A percentile compares a stretch with the other conserved stretches of the same genome.
Evolutionary conservation across 164 flowering plant species (phyloP).

Genomic region (Echeveria elegans): DNA sequence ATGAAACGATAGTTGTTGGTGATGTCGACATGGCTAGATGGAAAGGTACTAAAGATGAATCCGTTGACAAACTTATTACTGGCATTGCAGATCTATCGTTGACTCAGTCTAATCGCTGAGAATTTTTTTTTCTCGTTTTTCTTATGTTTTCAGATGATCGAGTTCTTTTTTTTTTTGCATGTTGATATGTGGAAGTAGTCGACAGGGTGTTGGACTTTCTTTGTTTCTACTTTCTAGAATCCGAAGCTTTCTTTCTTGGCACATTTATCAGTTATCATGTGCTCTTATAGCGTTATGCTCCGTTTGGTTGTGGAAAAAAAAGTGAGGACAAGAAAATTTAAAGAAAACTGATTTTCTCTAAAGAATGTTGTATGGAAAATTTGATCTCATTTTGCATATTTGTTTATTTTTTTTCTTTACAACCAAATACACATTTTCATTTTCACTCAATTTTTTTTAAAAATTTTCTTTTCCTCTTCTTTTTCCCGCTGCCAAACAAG

Average conservation of each 20-base stretch:
- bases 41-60: constrained; percentile 14
- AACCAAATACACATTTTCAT: no score
- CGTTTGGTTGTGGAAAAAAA: no score
- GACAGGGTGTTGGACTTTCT: neutral
- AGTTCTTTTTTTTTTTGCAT: neutral
- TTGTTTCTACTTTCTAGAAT: no score
- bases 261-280: neutral
- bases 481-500: no score
- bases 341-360: no score
- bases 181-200: neutral
- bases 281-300: neutral
- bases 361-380: no score
- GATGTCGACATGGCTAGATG: constrained; percentile 8
- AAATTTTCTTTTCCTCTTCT: no score
- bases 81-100: constrained; percentile 46
- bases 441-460: no score
- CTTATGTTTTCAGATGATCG: neutral
- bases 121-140: no score
- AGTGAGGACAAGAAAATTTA: no score
- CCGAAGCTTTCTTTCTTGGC: neutral
- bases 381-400: no score
- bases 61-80: constrained; percentile 34
- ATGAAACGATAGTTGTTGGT: constrained; percentile 9
- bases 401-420: no score
- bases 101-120: constrained; percentile 10